Evolutionary conservation across 2,329 filamentous ascomycete genomes (phyloP).

Genomic region (Fusarium coffeatum): DNA sequence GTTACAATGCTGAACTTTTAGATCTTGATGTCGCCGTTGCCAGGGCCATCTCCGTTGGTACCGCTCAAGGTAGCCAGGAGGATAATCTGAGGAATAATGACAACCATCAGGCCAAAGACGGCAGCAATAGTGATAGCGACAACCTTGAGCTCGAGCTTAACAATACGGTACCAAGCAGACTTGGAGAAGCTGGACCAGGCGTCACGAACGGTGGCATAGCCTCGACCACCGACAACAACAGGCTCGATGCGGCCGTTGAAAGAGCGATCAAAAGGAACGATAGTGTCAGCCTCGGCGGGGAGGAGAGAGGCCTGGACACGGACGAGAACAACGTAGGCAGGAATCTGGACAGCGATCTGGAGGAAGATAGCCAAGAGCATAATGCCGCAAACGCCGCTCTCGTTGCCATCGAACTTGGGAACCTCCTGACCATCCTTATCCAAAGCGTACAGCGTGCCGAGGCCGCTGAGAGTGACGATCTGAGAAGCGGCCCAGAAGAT

Average conservation of each 20-base stretch:
- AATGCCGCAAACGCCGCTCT: slow-evolving; percentile 60
- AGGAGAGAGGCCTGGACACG: slow-evolving; percentile 91
- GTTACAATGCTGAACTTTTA: slow-evolving; percentile 6
- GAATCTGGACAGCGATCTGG: slow-evolving; percentile 75
- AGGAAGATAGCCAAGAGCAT: slow-evolving; percentile 60
- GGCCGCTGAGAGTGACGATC: slow-evolving; percentile 60
- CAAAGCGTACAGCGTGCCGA: slow-evolving; percentile 57
- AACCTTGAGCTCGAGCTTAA: slow-evolving; percentile 81
- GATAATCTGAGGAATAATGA: slow-evolving; percentile 65
- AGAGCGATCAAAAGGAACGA: slow-evolving; percentile 90
- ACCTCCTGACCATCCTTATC: slow-evolving; percentile 54
- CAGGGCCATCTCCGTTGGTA: slow-evolving; percentile 2
- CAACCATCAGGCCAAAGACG: slow-evolving; percentile 57
- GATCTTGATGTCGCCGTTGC: slow-evolving; percentile 11
- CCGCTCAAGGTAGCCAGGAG: slow-evolving; percentile 49
- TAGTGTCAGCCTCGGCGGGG: slow-evolving; percentile 81
- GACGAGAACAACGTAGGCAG: slow-evolving; percentile 79
- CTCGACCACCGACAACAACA: slow-evolving; percentile 77
- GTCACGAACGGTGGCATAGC: slow-evolving; percentile 76
- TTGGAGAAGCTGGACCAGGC: slow-evolving; percentile 84
- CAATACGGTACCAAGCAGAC: slow-evolving; percentile 76
- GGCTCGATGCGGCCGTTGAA: slow-evolving; percentile 82
- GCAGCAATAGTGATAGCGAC: slow-evolving; percentile 65
- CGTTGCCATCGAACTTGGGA: slow-evolving; percentile 44
- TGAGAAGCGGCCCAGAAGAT: slow-evolving; percentile 70